These are phyloP conservation scores for Phaseolus lunatus DNA, from an alignment of 306 rosid genomes.

Conservation along the genomic window DNA sequence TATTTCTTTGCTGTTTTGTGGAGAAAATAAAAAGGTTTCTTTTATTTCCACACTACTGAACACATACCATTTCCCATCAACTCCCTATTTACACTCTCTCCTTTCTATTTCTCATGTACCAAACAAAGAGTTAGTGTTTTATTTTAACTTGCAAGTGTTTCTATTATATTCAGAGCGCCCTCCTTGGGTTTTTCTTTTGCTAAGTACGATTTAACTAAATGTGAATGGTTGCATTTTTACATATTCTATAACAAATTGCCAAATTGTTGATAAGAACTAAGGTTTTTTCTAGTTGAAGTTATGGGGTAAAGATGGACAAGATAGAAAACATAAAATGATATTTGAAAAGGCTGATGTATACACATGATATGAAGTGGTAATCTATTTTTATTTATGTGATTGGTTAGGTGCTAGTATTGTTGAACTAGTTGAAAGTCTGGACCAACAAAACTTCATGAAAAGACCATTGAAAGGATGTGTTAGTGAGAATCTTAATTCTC, in stretches of 20 bases:
- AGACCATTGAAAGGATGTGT: slow-evolving; percentile 1
- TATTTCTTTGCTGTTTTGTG: not conserved
- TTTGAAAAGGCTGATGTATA: slow-evolving; percentile 6
- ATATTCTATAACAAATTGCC: slow-evolving; percentile 4
- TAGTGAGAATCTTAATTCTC: not conserved
- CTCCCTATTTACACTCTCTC: not conserved
- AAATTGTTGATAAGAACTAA: not conserved
- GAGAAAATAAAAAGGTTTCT: not conserved
- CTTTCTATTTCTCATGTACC: not conserved
- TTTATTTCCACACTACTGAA: not conserved
- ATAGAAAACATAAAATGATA: not conserved
- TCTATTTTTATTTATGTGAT: slow-evolving; percentile 1
- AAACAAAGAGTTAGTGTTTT: no score
- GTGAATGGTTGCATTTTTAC: slow-evolving; percentile 24
- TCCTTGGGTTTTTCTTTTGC: not conserved
- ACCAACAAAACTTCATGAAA: not conserved
- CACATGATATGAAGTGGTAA: not conserved
- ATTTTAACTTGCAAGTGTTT: no score
- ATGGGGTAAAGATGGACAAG: slow-evolving; percentile 4
- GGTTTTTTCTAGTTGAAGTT: slow-evolving; percentile 22
- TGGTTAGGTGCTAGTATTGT: not conserved
- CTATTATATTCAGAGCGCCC: no score
- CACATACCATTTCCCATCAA: not conserved
- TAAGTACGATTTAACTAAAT: not conserved
- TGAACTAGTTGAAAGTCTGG: not conserved